A percentile compares a stretch with the other conserved stretches of the same genome.
Conservation (phyloP, 2,329 filamentous ascomycete genomes). For the Pseudogymnoascus sp. region DNA sequence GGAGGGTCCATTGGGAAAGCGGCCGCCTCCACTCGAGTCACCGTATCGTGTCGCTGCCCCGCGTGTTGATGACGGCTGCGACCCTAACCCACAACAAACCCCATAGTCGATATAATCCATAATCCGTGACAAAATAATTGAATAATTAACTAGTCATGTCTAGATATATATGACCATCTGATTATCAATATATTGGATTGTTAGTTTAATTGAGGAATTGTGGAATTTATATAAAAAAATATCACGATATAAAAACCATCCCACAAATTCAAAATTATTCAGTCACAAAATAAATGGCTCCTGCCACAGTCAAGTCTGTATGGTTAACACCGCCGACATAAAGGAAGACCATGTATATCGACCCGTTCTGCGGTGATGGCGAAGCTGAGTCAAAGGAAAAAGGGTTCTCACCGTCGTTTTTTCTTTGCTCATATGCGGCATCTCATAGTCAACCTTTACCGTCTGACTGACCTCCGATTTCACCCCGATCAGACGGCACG, state of each 20-base stretch:
- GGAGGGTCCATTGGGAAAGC: neutral
- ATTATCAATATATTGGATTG: neutral
- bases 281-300: too few relatives aligned
- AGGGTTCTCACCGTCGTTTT: too few relatives aligned
- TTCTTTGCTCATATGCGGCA: too few relatives aligned
- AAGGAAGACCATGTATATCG: too few relatives aligned
- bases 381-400: too few relatives aligned
- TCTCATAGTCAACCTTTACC: too few relatives aligned
- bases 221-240: neutral
- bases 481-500: too few relatives aligned
- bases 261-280: too few relatives aligned
- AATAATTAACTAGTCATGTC: neutral
- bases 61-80: neutral
- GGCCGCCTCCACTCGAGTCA: neutral
- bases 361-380: too few relatives aligned
- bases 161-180: neutral
- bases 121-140: neutral
- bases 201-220: neutral
- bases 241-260: neutral
- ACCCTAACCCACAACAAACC: conserved; percentile 2
- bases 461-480: too few relatives aligned
- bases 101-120: neutral
- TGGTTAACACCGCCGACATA: too few relatives aligned
- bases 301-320: too few relatives aligned
- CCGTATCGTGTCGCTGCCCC: neutral